These are phyloP conservation scores for Talaromyces adpressus DNA, from an alignment of 495 filamentous ascomycete genomes.

Conservation along the genomic window DNA sequence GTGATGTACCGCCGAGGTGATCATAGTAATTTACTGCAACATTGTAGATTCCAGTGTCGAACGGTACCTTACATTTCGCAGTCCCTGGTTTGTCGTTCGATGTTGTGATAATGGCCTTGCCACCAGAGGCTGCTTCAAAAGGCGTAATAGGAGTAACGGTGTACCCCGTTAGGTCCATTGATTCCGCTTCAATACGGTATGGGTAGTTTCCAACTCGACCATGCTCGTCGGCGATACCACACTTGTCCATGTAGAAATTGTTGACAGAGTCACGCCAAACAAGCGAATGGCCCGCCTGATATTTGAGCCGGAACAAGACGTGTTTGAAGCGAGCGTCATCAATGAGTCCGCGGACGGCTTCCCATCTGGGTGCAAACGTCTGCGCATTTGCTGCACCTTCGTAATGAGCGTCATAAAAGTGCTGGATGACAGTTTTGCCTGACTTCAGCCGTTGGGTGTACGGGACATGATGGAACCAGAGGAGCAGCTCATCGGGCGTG, in stretches of 20 bases:
- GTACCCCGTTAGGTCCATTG: constrained; percentile 52
- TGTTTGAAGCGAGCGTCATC: constrained; percentile 57
- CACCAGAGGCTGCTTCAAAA: constrained; percentile 47
- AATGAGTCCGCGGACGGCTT: constrained; percentile 45
- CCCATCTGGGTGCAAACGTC: constrained; percentile 48
- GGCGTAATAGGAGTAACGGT: constrained; percentile 40
- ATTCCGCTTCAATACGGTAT: constrained; percentile 59
- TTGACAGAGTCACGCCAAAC: constrained; percentile 63
- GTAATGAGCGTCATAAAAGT: constrained; percentile 71
- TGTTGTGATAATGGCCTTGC: constrained; percentile 38
- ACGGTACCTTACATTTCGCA: constrained; percentile 38
- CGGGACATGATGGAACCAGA: constrained; percentile 73
- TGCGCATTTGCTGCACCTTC: constrained; percentile 52
- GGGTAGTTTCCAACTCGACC: constrained; percentile 51
- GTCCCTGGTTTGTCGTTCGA: constrained; percentile 43
- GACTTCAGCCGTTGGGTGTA: constrained; percentile 59
- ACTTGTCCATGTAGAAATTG: constrained; percentile 54
- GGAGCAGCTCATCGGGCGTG: constrained; percentile 60
- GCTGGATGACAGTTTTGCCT: constrained; percentile 66
- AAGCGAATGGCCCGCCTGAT: constrained; percentile 62
- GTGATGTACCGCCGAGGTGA: constrained; percentile 44
- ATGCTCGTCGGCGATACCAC: constrained; percentile 46
- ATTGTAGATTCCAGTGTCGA: constrained; percentile 49
- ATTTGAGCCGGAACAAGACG: constrained; percentile 47
- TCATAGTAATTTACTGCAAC: constrained; percentile 64